Base-by-base conservation (phyloP, 2,329 filamentous ascomycete species). In the Rutstroemia sp. region DNA sequence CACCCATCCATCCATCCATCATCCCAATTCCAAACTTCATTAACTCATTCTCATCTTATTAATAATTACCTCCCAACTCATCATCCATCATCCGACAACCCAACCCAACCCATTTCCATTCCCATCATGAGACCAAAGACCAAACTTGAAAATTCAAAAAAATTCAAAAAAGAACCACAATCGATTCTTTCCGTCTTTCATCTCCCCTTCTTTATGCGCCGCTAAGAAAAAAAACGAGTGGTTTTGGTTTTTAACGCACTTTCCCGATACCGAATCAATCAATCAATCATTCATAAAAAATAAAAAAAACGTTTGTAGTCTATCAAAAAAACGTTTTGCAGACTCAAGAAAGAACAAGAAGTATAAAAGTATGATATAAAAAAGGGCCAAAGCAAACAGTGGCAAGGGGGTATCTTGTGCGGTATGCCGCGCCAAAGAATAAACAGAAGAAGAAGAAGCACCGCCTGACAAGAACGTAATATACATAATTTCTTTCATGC, bases 381-480 rank as follows among this genome's bases (percentile, higher is more conserved):
- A 55, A 50, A 30, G 14, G 23, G 23, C 18, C 38, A 30, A 50
- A 55, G 42, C 38, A 44, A 34, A 39, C 25, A 18, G 16, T 19
- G 45, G 52, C 52, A 55, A 55, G 25, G 52, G 27, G 52, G 52
- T 55, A 55, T 55, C 52, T 50, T 50, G 42, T 47, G 45, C 52
- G 52, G 50, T 55, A 37, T 44, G 46, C 52, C 52, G 38, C 25
- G 46, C 52, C 52, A 55, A 50, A 44, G 21, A 50, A 55, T 48
- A 55, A 39, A 44, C 19, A 45, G 10, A 42, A 55, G 39, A 23
- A 45, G 42, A 55, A 39, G 25, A 19, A 45, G 19, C 49, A 42
- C 25, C 51, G 37, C 23, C 52, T 23, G 8, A 49, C 46, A 55
- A 50, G 37, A 55, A 55, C 52, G 46, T 55, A 55, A 50, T 55